Conservation (phyloP, 441 rosid species). For the Pelargonium cotyledonis region DNA sequence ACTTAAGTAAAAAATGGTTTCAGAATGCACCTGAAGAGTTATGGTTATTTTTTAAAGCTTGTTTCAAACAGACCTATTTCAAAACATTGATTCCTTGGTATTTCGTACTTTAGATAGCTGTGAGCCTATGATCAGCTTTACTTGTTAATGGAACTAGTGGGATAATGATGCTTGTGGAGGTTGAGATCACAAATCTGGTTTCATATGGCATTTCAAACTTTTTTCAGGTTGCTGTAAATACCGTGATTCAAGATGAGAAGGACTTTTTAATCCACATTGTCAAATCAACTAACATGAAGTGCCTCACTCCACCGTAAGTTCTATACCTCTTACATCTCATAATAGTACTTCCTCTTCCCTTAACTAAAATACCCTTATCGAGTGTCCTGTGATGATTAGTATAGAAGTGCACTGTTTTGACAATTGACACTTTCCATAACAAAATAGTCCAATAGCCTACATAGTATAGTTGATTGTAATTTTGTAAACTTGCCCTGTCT, state of each 20-base stretch:
- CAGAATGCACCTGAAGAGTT: not conserved
- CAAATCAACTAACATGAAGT: conserved; percentile 86
- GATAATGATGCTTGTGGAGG: too few relatives aligned
- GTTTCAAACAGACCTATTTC: too few relatives aligned
- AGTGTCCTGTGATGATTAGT: not conserved
- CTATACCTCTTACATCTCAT: not conserved
- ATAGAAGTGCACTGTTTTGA: not conserved
- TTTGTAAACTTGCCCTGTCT: too few relatives aligned
- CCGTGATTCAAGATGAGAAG: conserved; percentile 61
- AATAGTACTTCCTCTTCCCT: not conserved
- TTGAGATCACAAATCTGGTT: too few relatives aligned
- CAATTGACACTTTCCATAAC: not conserved
- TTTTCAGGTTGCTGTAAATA: conserved; percentile 80
- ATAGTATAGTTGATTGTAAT: too few relatives aligned
- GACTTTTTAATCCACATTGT: conserved; percentile 73
- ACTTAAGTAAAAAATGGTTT: not conserved
- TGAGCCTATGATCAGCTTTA: not conserved
- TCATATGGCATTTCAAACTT: too few relatives aligned
- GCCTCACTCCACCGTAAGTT: conserved; percentile 83
- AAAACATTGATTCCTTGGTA: not conserved
- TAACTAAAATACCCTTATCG: not conserved
- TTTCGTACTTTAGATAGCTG: not conserved
- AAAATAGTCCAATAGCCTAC: not conserved
- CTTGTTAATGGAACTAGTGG: not conserved
- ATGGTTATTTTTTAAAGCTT: not conserved